Conservation (phyloP, 352 stramenopile species). For the Pythium rishiriense region DNA sequence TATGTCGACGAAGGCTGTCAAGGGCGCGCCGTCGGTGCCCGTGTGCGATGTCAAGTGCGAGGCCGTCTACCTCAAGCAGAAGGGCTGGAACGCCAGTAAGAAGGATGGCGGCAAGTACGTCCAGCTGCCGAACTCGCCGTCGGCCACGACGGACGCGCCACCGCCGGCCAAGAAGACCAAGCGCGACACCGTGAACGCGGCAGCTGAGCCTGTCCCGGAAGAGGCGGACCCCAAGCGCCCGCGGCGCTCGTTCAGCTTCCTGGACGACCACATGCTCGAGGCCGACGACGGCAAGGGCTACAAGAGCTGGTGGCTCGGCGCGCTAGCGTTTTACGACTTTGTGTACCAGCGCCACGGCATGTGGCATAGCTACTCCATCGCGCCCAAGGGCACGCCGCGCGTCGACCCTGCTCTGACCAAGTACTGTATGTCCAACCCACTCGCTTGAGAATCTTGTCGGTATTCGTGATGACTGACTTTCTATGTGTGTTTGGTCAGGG, state of each 20-base stretch:
- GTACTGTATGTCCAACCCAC: slow-evolving; percentile 51
- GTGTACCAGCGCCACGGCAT: slow-evolving; percentile 85
- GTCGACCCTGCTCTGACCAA: slow-evolving; percentile 73
- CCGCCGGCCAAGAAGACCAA: slow-evolving; percentile 48
- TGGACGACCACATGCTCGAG: slow-evolving; percentile 74
- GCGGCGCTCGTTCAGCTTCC: slow-evolving; percentile 64
- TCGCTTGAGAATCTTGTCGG: neutral
- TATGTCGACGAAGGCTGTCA: slow-evolving; percentile 58
- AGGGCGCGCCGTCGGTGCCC: slow-evolving; percentile 46
- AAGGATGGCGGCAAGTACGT: slow-evolving; percentile 33
- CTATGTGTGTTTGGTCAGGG: slow-evolving; percentile 32
- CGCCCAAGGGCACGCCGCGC: slow-evolving; percentile 53
- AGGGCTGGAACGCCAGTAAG: slow-evolving; percentile 29
- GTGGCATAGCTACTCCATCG: slow-evolving; percentile 85
- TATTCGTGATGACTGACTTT: neutral
- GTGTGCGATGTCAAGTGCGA: slow-evolving; percentile 78
- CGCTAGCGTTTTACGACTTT: slow-evolving; percentile 83
- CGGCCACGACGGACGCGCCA: slow-evolving; percentile 9
- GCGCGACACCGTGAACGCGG: slow-evolving; percentile 4
- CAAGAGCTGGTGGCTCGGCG: slow-evolving; percentile 86
- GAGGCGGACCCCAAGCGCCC: slow-evolving; percentile 36
- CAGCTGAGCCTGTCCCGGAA: slow-evolving; percentile 4
- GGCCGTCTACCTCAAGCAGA: slow-evolving; percentile 50
- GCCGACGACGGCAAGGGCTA: slow-evolving; percentile 72
- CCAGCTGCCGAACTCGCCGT: slow-evolving; percentile 22